Percentiles rank a stretch among this genome's conserved stretches.
Evolutionary conservation across 1,139 yeast species (phyloP).

Genomic region (Sugiyamaella novakii): DNA sequence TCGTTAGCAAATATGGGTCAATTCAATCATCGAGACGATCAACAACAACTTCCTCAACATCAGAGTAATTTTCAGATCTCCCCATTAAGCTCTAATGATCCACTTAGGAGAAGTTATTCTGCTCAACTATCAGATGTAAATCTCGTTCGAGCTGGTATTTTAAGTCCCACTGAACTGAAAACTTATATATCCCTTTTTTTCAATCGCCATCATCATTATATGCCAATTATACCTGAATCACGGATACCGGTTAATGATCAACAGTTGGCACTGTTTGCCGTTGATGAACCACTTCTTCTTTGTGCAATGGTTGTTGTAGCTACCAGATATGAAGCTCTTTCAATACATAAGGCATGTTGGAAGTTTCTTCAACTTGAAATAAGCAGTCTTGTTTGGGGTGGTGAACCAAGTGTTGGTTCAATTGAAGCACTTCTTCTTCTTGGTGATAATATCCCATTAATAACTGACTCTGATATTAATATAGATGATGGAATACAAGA

Average conservation of each 20-base stretch:
- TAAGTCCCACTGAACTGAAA: constrained; percentile 22
- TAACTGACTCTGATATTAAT: constrained; percentile 19
- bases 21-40: too few relatives aligned
- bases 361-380: constrained; percentile 26
- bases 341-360: constrained; percentile 29
- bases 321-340: constrained; percentile 25
- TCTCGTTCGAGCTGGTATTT: constrained; percentile 20
- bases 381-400: constrained; percentile 22
- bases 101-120: neutral
- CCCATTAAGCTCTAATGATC: too few relatives aligned
- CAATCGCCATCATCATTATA: constrained; percentile 30
- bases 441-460: constrained; percentile 30
- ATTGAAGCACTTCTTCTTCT: constrained; percentile 29
- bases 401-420: constrained; percentile 29
- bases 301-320: constrained; percentile 29
- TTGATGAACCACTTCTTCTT: constrained; percentile 26
- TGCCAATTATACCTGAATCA: constrained; percentile 27
- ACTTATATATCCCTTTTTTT: constrained; percentile 23
- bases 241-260: constrained; percentile 27
- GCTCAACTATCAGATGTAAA: constrained; percentile 12
- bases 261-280: constrained; percentile 26
- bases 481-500: constrained; percentile 8
- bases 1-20: constrained; percentile 8
- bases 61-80: neutral
- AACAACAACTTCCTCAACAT: neutral